Evolutionary conservation across 163 green algal species (phyloP).

Genomic region (Chlamydomonas reinhardtii): DNA sequence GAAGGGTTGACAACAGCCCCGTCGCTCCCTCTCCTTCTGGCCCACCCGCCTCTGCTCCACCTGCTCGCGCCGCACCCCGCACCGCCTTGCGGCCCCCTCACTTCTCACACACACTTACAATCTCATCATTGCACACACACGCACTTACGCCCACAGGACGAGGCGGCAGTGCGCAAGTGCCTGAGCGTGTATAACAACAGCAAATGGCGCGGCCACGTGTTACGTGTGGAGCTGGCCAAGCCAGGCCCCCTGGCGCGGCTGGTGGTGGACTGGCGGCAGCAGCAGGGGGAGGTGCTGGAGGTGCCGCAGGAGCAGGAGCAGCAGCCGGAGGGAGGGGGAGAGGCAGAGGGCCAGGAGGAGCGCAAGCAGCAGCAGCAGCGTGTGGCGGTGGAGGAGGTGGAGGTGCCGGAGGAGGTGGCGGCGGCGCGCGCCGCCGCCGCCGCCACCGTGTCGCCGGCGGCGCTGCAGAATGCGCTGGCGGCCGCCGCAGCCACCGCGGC

Average conservation of each 20-base stretch:
- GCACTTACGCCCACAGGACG: constrained; percentile 37
- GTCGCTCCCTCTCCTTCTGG: too few relatives aligned
- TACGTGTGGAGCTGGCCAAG: constrained; percentile 73
- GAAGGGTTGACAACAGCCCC: too few relatives aligned
- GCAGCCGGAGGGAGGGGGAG: background rate
- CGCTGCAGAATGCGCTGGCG: background rate
- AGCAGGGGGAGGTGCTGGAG: background rate
- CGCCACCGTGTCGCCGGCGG: background rate
- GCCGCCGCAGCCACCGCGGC: background rate
- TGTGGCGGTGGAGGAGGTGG: too few relatives aligned
- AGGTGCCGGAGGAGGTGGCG: background rate
- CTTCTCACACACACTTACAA: too few relatives aligned
- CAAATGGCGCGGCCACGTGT: constrained; percentile 74
- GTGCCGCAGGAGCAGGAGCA: background rate
- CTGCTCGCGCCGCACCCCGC: too few relatives aligned
- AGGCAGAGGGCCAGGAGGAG: background rate
- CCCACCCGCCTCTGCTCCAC: too few relatives aligned
- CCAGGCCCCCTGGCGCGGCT: constrained; percentile 63
- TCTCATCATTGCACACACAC: too few relatives aligned
- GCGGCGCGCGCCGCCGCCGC: too few relatives aligned
- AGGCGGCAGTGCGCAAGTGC: constrained; percentile 61
- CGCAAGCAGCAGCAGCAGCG: background rate
- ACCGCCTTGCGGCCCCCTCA: too few relatives aligned
- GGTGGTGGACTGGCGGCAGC: constrained; percentile 50
- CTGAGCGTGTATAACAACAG: constrained; percentile 83